A percentile compares a stretch with the other conserved stretches of the same genome.
Evolutionary conservation across 306 rosid genomes (phyloP).

Genomic region (Glycine latifolia): DNA sequence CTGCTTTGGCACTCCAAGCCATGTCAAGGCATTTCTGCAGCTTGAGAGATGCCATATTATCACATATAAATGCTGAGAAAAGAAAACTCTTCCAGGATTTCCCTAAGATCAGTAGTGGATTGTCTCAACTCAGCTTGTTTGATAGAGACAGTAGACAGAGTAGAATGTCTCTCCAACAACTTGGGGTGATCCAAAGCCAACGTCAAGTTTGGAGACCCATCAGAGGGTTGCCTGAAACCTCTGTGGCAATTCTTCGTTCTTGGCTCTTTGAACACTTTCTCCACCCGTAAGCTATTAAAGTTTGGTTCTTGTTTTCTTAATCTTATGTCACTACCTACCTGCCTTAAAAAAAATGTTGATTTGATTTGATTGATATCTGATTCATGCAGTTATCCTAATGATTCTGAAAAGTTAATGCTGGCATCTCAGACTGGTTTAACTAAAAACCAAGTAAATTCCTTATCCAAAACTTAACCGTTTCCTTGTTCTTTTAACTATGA

Average conservation of each 20-base stretch:
- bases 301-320: not conserved
- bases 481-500: not conserved
- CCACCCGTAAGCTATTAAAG: constrained; percentile 71
- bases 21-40: constrained; percentile 86
- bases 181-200: constrained; percentile 73
- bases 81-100: constrained; percentile 67
- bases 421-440: constrained; percentile 85
- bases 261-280: constrained; percentile 95
- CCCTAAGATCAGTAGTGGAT: constrained; percentile 61
- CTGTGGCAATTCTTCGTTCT: constrained; percentile 80
- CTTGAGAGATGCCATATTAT: constrained; percentile 70
- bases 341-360: not conserved
- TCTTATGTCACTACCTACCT: not conserved
- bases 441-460: constrained; percentile 78
- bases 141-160: constrained; percentile 62
- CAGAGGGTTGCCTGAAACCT: constrained; percentile 87
- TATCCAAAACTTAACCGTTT: not conserved
- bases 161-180: constrained; percentile 70
- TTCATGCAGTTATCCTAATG: constrained; percentile 81
- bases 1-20: constrained; percentile 84
- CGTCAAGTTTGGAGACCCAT: constrained; percentile 87
- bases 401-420: constrained; percentile 74
- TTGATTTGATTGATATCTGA: constrained; percentile 43
- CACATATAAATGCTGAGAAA: constrained; percentile 66
- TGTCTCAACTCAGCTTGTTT: constrained; percentile 73